phyloP scores from a whole-genome alignment of 139 green algal species.

The Haematococcus sp. region DNA sequence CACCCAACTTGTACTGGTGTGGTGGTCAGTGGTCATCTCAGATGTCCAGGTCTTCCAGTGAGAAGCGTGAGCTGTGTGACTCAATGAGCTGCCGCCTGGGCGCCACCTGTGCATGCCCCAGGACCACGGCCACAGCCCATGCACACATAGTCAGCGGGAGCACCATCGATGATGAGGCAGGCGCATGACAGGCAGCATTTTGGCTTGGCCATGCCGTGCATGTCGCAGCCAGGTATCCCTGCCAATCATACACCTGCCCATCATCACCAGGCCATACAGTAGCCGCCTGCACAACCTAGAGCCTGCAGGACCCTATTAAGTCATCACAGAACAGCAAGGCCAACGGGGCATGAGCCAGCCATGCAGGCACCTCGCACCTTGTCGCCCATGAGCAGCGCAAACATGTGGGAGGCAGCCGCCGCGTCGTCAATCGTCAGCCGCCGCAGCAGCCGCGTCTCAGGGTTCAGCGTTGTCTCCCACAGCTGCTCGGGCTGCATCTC shows the following conservation, averaged over 20 bases:
- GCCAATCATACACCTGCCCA: too few species aligned
- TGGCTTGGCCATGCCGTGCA: too few species aligned
- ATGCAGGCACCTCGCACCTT: constrained; percentile 29
- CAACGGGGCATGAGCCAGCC: background rate
- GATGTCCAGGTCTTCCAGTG: constrained; percentile 42
- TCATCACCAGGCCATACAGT: background rate
- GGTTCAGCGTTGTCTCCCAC: constrained; percentile 96
- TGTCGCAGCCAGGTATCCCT: background rate
- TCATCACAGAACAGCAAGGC: background rate
- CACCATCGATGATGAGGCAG: background rate
- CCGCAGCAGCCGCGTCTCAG: constrained; percentile 53
- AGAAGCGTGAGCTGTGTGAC: constrained; percentile 20
- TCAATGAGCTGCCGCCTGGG: constrained; percentile 51
- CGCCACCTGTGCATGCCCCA: constrained; percentile 7
- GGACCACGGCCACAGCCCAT: too few species aligned
- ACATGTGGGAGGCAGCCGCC: constrained; percentile 73
- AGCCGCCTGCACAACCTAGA: background rate
- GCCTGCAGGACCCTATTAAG: background rate
- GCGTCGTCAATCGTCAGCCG: constrained; percentile 73
- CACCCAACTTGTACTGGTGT: too few species aligned
- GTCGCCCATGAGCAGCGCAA: constrained; percentile 89
- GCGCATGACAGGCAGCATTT: background rate
- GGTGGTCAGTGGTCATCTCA: too few species aligned
- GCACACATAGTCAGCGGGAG: background rate
- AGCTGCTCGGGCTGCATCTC: constrained; percentile 99